Percentiles rank a stretch among this genome's conserved stretches.
Evolutionary conservation across 2,329 filamentous ascomycete genomes (phyloP).

Genomic region (Colletotrichum agaves): DNA sequence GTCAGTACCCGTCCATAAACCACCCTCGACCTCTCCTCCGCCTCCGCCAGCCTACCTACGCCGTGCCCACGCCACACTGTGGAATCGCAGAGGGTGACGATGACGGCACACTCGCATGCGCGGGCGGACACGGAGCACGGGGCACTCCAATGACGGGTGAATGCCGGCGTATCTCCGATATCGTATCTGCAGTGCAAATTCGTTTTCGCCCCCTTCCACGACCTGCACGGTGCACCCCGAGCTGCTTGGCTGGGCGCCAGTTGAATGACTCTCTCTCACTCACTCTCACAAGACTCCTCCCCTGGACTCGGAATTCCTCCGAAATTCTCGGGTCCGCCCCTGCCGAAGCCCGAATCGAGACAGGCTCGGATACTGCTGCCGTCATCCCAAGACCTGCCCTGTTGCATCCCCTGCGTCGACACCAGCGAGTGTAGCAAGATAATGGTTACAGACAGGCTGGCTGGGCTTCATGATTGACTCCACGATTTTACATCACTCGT

Average conservation of each 20-base stretch:
- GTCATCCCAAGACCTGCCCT: background rate
- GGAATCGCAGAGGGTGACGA: slow-evolving; percentile 14
- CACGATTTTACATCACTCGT: background rate
- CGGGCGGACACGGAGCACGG: slow-evolving; percentile 21
- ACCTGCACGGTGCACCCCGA: slow-evolving; percentile 4
- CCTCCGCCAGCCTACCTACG: background rate
- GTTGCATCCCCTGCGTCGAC: slow-evolving; percentile 11
- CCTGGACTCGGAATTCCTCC: slow-evolving; percentile 19
- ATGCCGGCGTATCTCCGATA: slow-evolving; percentile 39
- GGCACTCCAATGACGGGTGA: background rate
- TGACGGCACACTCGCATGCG: slow-evolving; percentile 9
- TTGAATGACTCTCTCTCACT: background rate
- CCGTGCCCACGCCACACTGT: slow-evolving; percentile 29
- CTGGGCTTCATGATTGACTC: background rate
- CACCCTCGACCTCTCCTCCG: slow-evolving; percentile 10
- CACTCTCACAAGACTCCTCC: too few species aligned
- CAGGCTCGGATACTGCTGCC: slow-evolving; percentile 23
- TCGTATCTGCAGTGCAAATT: slow-evolving; percentile 27
- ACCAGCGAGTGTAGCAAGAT: slow-evolving; percentile 1
- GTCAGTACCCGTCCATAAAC: slow-evolving; percentile 10
- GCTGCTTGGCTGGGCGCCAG: background rate
- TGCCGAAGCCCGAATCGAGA: slow-evolving; percentile 12
- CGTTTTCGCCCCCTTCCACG: slow-evolving; percentile 10
- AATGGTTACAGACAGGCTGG: background rate
- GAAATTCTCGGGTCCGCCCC: slow-evolving; percentile 17